phyloP scores from a whole-genome alignment of 768 basidiomycete genomes.

The Mycena vitilis region DNA sequence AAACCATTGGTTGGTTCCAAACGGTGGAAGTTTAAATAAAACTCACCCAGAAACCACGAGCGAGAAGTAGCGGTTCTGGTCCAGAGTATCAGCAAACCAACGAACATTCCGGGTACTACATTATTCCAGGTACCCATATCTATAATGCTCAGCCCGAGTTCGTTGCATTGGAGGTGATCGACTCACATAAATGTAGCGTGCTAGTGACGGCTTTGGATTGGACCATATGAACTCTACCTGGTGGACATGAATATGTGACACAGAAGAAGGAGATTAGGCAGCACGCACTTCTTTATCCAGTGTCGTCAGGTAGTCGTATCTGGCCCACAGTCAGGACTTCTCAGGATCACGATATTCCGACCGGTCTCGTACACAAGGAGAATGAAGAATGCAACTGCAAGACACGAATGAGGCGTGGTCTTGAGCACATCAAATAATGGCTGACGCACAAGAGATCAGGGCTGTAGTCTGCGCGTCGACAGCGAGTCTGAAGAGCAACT shows the following conservation, averaged over 20 bases:
- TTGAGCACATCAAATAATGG: background rate
- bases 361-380: background rate
- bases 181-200: slow-evolving; percentile 2
- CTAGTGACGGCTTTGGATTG: background rate
- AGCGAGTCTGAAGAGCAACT: background rate
- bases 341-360: background rate
- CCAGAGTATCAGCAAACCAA: background rate
- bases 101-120: background rate
- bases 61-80: slow-evolving; percentile 3
- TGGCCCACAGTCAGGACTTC: background rate
- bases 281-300: background rate
- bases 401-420: background rate
- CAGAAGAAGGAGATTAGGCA: no score
- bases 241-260: no score
- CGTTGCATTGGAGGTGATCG: background rate
- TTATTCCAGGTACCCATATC: background rate
- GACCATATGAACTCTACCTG: background rate
- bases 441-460: slow-evolving; percentile 1
- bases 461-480: slow-evolving; percentile 8
- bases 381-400: background rate
- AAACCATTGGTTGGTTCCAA: background rate
- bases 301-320: slow-evolving; percentile 4
- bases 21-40: no score
- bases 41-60: background rate
- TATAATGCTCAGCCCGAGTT: background rate